A percentile compares a stretch with the other conserved stretches of the same genome.
These are phyloP conservation scores for Ormosia emarginata DNA, from an alignment of 306 rosid species.

Conservation along the genomic window DNA sequence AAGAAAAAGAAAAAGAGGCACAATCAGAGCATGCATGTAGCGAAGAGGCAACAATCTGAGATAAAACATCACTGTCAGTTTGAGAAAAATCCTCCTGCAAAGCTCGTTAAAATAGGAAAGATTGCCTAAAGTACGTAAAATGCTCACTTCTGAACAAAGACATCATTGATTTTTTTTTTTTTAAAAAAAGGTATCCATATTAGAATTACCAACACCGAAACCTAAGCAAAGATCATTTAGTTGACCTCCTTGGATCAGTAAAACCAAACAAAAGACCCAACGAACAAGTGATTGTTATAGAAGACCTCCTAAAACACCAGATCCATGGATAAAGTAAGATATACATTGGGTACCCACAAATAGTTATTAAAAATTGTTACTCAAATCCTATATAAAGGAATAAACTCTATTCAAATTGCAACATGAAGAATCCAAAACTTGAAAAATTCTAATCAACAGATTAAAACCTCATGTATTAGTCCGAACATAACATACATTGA, in stretches of 20 bases:
- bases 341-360: conserved; percentile 34
- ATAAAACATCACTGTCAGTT: not conserved
- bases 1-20: too few species aligned
- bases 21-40: conserved; percentile 15
- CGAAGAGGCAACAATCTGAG: not conserved
- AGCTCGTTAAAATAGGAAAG: not conserved
- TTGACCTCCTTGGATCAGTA: not conserved
- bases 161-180: not conserved
- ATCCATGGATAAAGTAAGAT: conserved; percentile 44
- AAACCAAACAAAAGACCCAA: not conserved
- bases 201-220: not conserved
- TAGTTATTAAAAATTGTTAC: not conserved
- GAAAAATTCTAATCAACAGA: not conserved
- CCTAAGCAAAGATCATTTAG: not conserved
- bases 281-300: not conserved
- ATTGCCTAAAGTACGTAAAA: not conserved
- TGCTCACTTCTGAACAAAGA: not conserved
- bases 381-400: not conserved
- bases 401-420: conserved; percentile 5
- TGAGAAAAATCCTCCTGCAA: not conserved
- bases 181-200: not conserved
- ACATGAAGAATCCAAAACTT: not conserved
- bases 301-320: conserved; percentile 35
- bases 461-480: not conserved
- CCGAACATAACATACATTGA: not conserved